Evolutionary conservation across 495 filamentous ascomycete genomes (phyloP).

Genomic region (Neurospora cerealis): DNA sequence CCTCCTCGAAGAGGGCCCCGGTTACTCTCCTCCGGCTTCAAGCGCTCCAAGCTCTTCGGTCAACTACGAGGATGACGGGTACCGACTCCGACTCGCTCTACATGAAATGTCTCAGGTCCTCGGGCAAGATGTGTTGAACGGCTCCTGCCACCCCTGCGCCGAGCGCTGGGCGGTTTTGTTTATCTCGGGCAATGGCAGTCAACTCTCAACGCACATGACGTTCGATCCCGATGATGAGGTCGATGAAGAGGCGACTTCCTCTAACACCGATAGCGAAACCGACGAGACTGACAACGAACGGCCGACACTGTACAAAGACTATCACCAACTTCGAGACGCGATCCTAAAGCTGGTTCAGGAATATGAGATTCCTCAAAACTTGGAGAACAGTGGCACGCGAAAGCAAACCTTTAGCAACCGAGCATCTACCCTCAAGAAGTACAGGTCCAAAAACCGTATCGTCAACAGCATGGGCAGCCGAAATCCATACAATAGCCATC

Average conservation of each 20-base stretch:
- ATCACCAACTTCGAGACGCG: conserved; percentile 72
- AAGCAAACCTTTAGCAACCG: conserved; percentile 56
- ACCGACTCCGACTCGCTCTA: conserved; percentile 45
- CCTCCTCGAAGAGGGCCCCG: conserved; percentile 44
- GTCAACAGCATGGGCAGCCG: conserved; percentile 43
- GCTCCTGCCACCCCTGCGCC: conserved; percentile 60
- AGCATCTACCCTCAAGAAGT: conserved; percentile 41
- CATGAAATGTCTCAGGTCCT: conserved; percentile 56
- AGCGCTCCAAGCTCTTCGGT: conserved; percentile 18
- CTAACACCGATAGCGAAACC: conserved; percentile 44
- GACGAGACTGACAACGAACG: conserved; percentile 56
- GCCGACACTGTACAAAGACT: conserved; percentile 67
- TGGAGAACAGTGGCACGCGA: conserved; percentile 39
- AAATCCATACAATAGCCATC: conserved; percentile 50
- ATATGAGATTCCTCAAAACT: conserved; percentile 58
- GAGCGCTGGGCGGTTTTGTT: conserved; percentile 69
- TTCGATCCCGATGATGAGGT: conserved; percentile 57
- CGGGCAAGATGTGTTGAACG: conserved; percentile 48
- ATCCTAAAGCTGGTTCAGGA: conserved; percentile 75
- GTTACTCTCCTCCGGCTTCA: conserved; percentile 32
- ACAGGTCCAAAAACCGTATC: conserved; percentile 39
- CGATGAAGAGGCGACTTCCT: conserved; percentile 53
- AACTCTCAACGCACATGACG: conserved; percentile 60
- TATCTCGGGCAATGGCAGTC: conserved; percentile 58
- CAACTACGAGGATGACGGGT: conserved; percentile 46